Conservation (phyloP, 2,329 filamentous ascomycete genomes). For the Orbilia ellipsospora region DNA sequence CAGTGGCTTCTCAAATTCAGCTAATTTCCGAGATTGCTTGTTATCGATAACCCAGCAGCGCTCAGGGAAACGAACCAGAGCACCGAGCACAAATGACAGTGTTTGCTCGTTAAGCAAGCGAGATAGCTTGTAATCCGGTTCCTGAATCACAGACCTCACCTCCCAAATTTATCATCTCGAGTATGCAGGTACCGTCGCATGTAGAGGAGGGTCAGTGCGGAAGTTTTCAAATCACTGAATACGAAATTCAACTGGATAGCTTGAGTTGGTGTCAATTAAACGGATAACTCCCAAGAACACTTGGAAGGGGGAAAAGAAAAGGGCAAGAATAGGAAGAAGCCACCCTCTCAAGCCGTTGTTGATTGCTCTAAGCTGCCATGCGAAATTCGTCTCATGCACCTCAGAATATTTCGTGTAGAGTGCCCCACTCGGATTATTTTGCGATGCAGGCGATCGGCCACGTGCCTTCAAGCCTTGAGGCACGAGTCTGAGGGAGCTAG, state of each 20-base stretch:
- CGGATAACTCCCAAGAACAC: slow-evolving; percentile 40
- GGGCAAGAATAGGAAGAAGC: slow-evolving; percentile 7
- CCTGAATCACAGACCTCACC: slow-evolving; percentile 38
- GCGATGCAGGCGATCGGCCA: slow-evolving; percentile 47
- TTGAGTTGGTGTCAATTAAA: slow-evolving; percentile 46
- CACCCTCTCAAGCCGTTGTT: slow-evolving; percentile 14
- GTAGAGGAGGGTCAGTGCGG: slow-evolving; percentile 44
- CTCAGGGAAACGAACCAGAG: slow-evolving; percentile 5
- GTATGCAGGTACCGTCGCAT: slow-evolving; percentile 55
- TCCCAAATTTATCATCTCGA: slow-evolving; percentile 46
- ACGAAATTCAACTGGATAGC: slow-evolving; percentile 14
- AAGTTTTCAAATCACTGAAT: slow-evolving; percentile 23
- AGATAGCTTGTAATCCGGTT: slow-evolving; percentile 40
- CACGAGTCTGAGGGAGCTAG: slow-evolving; percentile 20
- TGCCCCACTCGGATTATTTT: slow-evolving; percentile 44
- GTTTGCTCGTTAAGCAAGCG: slow-evolving; percentile 29
- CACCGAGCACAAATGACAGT: not conserved
- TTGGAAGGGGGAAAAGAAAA: slow-evolving; percentile 1
- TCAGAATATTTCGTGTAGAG: slow-evolving; percentile 11
- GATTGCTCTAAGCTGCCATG: slow-evolving; percentile 54
- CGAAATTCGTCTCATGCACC: slow-evolving; percentile 35
- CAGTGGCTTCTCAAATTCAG: slow-evolving; percentile 16
- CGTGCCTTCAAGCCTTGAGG: slow-evolving; percentile 18
- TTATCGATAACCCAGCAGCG: slow-evolving; percentile 38
- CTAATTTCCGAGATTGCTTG: not conserved